Base-by-base conservation (phyloP, 2,329 filamentous ascomycete species). In the Clonostachys rosea region DNA sequence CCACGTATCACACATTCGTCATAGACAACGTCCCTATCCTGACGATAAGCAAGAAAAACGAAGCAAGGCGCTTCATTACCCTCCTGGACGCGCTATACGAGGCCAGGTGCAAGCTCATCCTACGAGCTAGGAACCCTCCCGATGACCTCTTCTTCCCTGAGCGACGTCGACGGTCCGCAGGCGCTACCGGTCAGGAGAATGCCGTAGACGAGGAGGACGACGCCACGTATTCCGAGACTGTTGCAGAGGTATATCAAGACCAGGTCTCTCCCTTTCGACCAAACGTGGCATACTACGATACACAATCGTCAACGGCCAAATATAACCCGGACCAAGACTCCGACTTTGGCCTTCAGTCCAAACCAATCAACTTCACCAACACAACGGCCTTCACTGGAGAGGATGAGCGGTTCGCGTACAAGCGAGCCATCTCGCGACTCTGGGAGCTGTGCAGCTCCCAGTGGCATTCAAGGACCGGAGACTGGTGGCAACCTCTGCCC, bases 81-180 rank as follows among this genome's bases (percentile, higher is more conserved):
- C 73, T 94, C 2, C 76, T 92, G 2, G 88, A 94, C 58, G 88
- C 88, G 0, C 71, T 90, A 1, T 92, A 92, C 64, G 88, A 92
- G 68, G 84, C 86, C n/a, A 78, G 84, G 8, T 91, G 88, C 63
- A 89, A 89, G 55, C 75, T 92, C 10, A 65, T 89, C 40, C 74
- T 92, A 45, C 75, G 81, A 17, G 88, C 87, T 3, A 76, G 75
- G 39, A 80, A 78, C 3, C 81, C 79, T 0, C 87, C 87, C 0
- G 89, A 92, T 53, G 75, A 83, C 30, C 72, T 91, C 6, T 91
- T 92, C 74, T 92, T 94, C 61, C 87, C 88, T 0, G 83, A 88
- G 11, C 36, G 17, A 18, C 12, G 17, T 39, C 14, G 36, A 39
- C 14, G 36, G 10, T 11, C 39, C 20, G 12, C 40, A 12, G 12